These are phyloP conservation scores for Candida oleophila DNA, from an alignment of 805 yeast genomes.

Conservation along the genomic window DNA sequence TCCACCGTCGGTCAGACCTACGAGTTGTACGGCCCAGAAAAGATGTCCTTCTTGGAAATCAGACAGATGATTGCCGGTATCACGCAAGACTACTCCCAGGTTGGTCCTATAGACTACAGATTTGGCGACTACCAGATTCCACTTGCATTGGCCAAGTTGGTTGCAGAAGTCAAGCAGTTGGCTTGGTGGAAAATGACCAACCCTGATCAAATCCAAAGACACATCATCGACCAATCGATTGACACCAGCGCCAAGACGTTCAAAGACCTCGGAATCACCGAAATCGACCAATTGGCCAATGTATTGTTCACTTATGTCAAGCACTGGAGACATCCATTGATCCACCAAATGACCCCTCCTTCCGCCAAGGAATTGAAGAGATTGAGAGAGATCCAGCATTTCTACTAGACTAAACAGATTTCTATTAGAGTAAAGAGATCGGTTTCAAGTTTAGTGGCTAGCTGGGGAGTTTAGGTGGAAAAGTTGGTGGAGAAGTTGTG, in stretches of 20 bases:
- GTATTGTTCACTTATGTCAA: conserved; percentile 45
- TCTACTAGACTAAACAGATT: conserved; percentile 10
- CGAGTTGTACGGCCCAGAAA: conserved; percentile 75
- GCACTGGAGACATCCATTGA: conserved; percentile 51
- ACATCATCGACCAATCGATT: conserved; percentile 62
- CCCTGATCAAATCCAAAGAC: conserved; percentile 75
- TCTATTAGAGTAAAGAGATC: too few species aligned
- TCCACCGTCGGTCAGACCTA: conserved; percentile 72
- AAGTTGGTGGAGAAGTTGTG: too few species aligned
- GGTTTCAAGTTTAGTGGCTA: background rate
- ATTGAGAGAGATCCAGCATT: conserved; percentile 46
- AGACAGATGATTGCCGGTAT: conserved; percentile 69
- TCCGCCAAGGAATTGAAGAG: conserved; percentile 38
- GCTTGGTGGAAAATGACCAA: conserved; percentile 51
- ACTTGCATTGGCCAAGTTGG: conserved; percentile 42
- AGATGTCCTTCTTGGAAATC: conserved; percentile 58
- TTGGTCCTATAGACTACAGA: conserved; percentile 43
- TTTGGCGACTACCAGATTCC: conserved; percentile 46
- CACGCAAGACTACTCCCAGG: conserved; percentile 48
- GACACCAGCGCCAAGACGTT: conserved; percentile 63
- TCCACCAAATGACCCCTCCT: conserved; percentile 45
- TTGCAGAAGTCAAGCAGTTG: conserved; percentile 43
- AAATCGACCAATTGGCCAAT: conserved; percentile 39
- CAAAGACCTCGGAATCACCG: conserved; percentile 65
- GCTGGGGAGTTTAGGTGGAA: background rate